Base-by-base conservation (phyloP, 306 rosid genomes). In the Dalbergia oliveri region DNA sequence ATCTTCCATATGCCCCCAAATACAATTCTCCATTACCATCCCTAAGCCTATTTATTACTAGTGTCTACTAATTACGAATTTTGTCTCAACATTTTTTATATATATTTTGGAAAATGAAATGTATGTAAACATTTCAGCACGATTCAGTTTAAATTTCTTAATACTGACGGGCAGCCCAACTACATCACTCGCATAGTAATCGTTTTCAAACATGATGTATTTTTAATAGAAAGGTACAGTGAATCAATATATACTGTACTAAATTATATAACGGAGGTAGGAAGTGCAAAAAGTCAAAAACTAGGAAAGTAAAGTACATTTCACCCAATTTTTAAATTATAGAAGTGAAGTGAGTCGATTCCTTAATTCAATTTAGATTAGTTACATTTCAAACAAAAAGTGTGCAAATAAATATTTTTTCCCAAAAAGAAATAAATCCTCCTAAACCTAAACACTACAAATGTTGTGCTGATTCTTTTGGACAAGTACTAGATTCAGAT, bases 391-490 rank as follows among this genome's bases (percentile, higher is more conserved):
- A 35, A 37, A 18, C 13, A 7, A 18, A 72, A 72, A 16, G 4
- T 35, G 16, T 5, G 11, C 15, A 37, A 37, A 11, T 64, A 16
- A 37, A 64, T 35, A 12, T 21, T 31, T 2, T 35, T 64, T 8
- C 8, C 26, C 15, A 47, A 12, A 59, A 19, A 11, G 1, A 72
- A 19, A 39, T 19, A 73, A 73, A 11, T 18, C 6, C 8, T 53
- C 35, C 93, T 92, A 58, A 13, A 44, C 31, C 68, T 18, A 44
- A 61, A 50, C 16, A 43, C 49, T 39, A 64, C 14, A 51, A 35
- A 3, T 34, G 15, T 18, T 12, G 41, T 35, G 63, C 4, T 65
- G 39, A 18, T 50, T 9, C 26, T 50, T 37, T 64, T 64, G 75
- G 75, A 50, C 62, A 50, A 50, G 45, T 50, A 4, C 15, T 31